Evolutionary conservation across 306 rosid genomes (phyloP), one percentile per base, ranked within the genome.

Genomic region (Corylus americana): DNA sequence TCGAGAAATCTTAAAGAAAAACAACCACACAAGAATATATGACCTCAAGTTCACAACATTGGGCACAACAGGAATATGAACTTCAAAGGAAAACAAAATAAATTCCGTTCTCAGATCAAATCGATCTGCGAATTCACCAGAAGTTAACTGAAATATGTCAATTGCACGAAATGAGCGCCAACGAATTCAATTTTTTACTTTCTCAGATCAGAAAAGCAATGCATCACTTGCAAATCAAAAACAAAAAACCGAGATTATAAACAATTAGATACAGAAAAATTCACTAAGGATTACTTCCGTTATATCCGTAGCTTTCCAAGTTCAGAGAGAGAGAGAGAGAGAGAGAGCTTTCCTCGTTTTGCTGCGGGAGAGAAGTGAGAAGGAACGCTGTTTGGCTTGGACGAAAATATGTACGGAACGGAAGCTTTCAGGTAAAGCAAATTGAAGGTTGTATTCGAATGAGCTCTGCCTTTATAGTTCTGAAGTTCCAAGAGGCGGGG

Each of bases 271-370:
- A 20, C 71, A 5, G 71, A 45, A 45, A 62, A 31, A 12, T 71
- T 35, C 5, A 14, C 47, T 4, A 54, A 9, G 27, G 3, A 18
- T 54, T 57, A 18, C 48, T 4, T n/a, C 29, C 11, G 4, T 18
- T 17, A 42, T 5, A 62, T 62, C 55, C 7, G 27, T 69, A 47
- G 71, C 48, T 76, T 61, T 67, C 74, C 62, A 37, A 16, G n/a
- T 29, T 42, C 67, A 10, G 9, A 25, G 17, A 50, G 16, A 69
- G 80, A 35, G 50, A 10, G 78, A 74, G 78, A 57, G 57, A 49
- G 75, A 79, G 78, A 63, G 54, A n/a, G 31, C 31, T 54, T 7
- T 35, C 70, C 77, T 73, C 37, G 35, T 77, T 50, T 57, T 64
- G 39, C 68, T 9, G 45, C n/a, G 12, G 47, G 58, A 50, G 75